A percentile compares a stretch with the other conserved stretches of the same genome.
Conservation (phyloP, 2,329 filamentous ascomycete species). For the Paecilomyces sp. region DNA sequence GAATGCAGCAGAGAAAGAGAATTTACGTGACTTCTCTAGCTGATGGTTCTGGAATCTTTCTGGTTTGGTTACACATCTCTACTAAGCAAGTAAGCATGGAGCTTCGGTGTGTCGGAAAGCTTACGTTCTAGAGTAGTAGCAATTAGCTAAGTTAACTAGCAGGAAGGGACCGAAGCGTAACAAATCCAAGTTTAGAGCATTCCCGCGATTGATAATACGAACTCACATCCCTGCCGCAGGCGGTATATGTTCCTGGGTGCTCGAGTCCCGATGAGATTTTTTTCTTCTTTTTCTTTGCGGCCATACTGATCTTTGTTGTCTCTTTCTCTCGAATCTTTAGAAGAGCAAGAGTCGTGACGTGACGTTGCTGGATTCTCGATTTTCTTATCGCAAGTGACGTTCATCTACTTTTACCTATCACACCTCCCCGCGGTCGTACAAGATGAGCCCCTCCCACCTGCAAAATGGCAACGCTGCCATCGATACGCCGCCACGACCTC, state of each 20-base stretch:
- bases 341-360: neutral
- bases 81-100: neutral
- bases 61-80: neutral
- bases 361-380: neutral
- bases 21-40: neutral
- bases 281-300: neutral
- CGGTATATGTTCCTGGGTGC: neutral
- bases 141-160: too few species aligned
- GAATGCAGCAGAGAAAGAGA: neutral
- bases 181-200: neutral
- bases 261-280: neutral
- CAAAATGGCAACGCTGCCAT: conserved; percentile 46
- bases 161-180: neutral
- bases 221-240: neutral
- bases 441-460: conserved; percentile 12
- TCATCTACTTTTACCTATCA: too few species aligned
- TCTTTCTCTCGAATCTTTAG: neutral
- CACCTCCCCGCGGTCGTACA: neutral
- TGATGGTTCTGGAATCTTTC: neutral
- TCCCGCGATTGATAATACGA: neutral
- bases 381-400: too few species aligned
- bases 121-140: neutral
- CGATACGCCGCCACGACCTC: conserved; percentile 65
- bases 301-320: neutral
- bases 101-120: neutral